Percentiles rank a stretch among this genome's conserved stretches.
Conservation (phyloP, 495 filamentous ascomycete genomes). For the Penicillium arizonense region DNA sequence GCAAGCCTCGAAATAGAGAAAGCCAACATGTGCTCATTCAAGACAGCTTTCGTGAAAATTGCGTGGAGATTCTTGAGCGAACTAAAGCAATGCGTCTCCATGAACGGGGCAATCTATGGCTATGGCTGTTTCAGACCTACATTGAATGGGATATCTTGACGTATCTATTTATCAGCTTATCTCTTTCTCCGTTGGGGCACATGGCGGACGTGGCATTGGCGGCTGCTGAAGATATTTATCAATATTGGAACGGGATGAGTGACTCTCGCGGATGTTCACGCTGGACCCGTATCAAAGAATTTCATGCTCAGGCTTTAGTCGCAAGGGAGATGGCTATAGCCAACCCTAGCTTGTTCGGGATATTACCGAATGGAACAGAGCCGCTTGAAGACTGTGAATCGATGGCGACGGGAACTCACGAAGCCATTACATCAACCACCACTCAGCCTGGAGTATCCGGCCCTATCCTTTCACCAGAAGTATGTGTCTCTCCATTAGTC, state of each 20-base stretch:
- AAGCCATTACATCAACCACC: not conserved
- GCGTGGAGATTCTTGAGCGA: slow-evolving; percentile 57
- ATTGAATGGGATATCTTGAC: slow-evolving; percentile 75
- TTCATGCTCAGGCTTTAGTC: too few species aligned
- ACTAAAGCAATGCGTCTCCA: slow-evolving; percentile 8
- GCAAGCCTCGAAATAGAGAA: slow-evolving; percentile 43
- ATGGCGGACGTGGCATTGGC: slow-evolving; percentile 6
- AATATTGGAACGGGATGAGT: slow-evolving; percentile 12
- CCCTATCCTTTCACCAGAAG: too few species aligned
- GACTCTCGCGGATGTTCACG: not conserved
- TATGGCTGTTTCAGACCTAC: slow-evolving; percentile 73
- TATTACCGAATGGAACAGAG: not conserved
- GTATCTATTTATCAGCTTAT: slow-evolving; percentile 65
- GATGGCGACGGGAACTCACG: too few species aligned
- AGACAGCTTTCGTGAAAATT: slow-evolving; percentile 21
- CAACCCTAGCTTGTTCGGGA: not conserved
- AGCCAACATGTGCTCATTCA: slow-evolving; percentile 19
- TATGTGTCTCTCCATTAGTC: too few species aligned
- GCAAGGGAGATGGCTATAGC: slow-evolving; percentile 1
- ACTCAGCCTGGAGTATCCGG: not conserved
- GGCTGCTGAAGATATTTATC: slow-evolving; percentile 12
- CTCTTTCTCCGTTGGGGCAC: slow-evolving; percentile 27
- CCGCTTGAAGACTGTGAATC: not conserved
- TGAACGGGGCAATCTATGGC: slow-evolving; percentile 18
- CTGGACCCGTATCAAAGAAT: too few species aligned